Base-by-base conservation (phyloP, 805 yeast species). In the Pichia thaimueangensis region DNA sequence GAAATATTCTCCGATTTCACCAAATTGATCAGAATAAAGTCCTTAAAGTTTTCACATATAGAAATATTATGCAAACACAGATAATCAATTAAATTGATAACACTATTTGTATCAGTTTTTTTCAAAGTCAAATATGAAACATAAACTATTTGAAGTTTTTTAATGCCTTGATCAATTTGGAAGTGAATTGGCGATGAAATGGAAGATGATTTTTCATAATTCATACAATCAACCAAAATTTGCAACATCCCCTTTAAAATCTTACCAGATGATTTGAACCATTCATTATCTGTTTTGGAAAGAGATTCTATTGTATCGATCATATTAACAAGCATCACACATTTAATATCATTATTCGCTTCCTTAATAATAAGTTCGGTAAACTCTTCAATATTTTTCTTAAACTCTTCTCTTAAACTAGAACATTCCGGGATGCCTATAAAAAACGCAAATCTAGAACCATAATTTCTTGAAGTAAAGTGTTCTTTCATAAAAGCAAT, bases 271-370 rank as follows among this genome's bases (percentile, higher is more conserved):
- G 60, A 55, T 21, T 59, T 59, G 37, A 85, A 63, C 95, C 94
- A 86, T 2, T 68, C 74, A 3, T 41, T 37, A 35, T 62, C 64
- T 22, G 49, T 64, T 1, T 62, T 53, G 1, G 71, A 62, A 36
- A 86, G 63, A 0, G 87, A 72, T 17, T 65, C 63, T 20, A 84
- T 61, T 41, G 86, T 57, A 54, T 85, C 89, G 33, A 86, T 70
- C 48, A 82, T 65, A 54, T 88, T 89, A 15, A 89, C 80, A 56
- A 86, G 76, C 49, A 80, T 83, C 6, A 74, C 65, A 37, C 80
- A 75, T 53, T 75, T 78, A 15, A 68, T 64, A 37, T 78, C 85
- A 12, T 67, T 68, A 25, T 70, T 65, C 3, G 70, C 52, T 50
- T 79, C 86, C 7, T 69, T 67, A 10, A 66, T 16, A 50, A 41